Evolutionary conservation across 2,329 filamentous ascomycete species (phyloP).

Genomic region (Fusarium sp.): DNA sequence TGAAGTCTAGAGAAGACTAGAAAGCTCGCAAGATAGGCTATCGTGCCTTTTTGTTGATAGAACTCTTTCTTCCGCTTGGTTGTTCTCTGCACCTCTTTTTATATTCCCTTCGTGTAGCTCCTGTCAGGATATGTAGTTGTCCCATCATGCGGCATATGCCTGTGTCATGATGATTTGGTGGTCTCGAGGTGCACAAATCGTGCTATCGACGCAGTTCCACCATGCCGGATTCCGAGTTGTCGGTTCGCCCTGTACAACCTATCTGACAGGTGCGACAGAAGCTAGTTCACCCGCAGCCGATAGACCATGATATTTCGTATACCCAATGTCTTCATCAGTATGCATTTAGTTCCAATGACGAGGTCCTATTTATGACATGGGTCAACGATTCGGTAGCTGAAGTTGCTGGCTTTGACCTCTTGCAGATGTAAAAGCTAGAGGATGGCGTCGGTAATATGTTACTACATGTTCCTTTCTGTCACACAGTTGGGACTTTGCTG

Average conservation of each 20-base stretch:
- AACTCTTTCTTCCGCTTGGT: neutral
- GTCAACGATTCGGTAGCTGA: neutral
- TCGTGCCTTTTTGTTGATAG: neutral
- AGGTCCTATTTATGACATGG: neutral
- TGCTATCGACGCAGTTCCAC: neutral
- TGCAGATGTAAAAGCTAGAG: neutral
- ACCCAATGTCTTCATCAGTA: neutral
- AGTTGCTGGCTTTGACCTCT: neutral
- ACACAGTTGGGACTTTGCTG: neutral
- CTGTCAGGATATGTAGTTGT: too few species aligned
- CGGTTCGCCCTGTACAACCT: neutral
- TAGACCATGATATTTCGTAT: neutral
- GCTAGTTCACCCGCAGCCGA: neutral
- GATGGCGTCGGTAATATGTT: neutral
- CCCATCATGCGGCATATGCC: too few species aligned
- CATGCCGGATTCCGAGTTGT: neutral
- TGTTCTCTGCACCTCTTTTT: neutral
- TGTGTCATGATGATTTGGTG: neutral
- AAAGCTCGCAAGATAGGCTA: neutral
- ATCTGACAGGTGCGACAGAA: neutral
- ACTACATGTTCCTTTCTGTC: neutral
- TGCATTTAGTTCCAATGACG: neutral
- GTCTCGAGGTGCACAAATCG: neutral
- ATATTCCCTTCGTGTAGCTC: too few species aligned
- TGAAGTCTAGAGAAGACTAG: constrained; percentile 27